Base-by-base conservation (phyloP, 2,329 filamentous ascomycete genomes). In the Stachybotrys chlorohalonatus region DNA sequence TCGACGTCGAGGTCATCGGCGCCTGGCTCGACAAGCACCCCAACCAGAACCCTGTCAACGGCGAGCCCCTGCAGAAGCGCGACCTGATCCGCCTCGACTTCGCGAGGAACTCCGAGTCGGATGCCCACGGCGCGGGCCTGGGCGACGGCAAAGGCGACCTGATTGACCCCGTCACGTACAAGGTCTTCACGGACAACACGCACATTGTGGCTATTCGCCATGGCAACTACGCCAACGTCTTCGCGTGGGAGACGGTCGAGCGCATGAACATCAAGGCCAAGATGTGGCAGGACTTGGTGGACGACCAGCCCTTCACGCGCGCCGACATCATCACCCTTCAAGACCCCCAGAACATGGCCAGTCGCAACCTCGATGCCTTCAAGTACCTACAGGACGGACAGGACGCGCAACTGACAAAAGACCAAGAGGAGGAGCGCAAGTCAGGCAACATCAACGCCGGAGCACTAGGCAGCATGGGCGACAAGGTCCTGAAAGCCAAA, bases 111-210 rank as follows among this genome's bases (percentile, higher is more conserved):
- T 89, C 92, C 53, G 87, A 92, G 57, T 72, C 75, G 48, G 75
- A 80, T 60, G 73, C 74, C 3, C 72, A 76, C 47, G 73, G 77
- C 47, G 73, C 73, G 8, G 75, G 73, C 3, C 59, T 72, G 11
- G 74, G 73, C 58, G 80, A 83, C 58, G 79, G 76, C 15, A 77
- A 80, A 57, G 88, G 84, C 53, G 94, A 97, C 63, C 89, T 94
- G 64, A 90, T 97, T 59, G 94, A 99, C 65, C 95, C 94, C 0
- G 93, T 99, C 50, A 96, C 92, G 0, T 97, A 89, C 78, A 99
- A 99, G 71, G 89, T 95, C 47, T 90, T 99, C 65, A 99, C 94
- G 50, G 91, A 99, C 69, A 97, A 97, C 71, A 97, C 94, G 5
- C 94, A 97, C 70, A 90, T 99, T 56, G 90, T 97, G 49, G 93